A percentile compares a stretch with the other conserved stretches of the same genome.
Evolutionary conservation across 2,329 filamentous ascomycete genomes (phyloP).

Genomic region (Stenocarpella maydis): DNA sequence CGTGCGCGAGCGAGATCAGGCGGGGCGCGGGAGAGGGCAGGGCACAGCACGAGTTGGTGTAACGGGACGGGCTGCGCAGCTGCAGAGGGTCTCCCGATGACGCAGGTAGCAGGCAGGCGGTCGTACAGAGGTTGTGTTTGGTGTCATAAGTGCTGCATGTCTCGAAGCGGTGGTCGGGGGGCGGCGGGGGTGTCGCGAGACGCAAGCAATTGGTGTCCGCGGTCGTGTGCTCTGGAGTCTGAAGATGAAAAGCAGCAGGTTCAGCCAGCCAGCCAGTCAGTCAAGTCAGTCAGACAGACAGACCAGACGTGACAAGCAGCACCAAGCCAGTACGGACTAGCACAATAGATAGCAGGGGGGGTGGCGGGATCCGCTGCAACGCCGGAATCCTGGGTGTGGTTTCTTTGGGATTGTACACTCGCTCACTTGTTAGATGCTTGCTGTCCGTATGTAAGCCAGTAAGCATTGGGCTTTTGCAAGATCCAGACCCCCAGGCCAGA

Average conservation of each 20-base stretch:
- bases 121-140: conserved; percentile 27
- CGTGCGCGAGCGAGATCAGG: conserved; percentile 1
- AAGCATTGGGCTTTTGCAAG: too few species aligned
- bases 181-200: conserved; percentile 32
- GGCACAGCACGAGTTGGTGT: conserved; percentile 31
- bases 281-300: too few species aligned
- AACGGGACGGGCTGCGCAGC: conserved; percentile 25
- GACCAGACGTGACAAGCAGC: background rate
- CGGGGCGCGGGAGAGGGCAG: conserved; percentile 8
- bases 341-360: too few species aligned
- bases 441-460: too few species aligned
- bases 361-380: conserved; percentile 19
- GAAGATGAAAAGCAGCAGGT: background rate
- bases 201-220: conserved; percentile 9
- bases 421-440: too few species aligned
- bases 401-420: background rate
- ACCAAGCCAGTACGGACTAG: background rate
- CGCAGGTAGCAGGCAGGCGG: conserved; percentile 23
- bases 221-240: conserved; percentile 6
- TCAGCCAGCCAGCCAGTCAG: too few species aligned
- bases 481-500: background rate
- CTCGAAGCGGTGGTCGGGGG: conserved; percentile 21
- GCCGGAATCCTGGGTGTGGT: conserved; percentile 15
- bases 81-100: conserved; percentile 32
- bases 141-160: conserved; percentile 35